Evolutionary conservation across 2,329 filamentous ascomycete species (phyloP).

Genomic region (Metarhizium humberi): DNA sequence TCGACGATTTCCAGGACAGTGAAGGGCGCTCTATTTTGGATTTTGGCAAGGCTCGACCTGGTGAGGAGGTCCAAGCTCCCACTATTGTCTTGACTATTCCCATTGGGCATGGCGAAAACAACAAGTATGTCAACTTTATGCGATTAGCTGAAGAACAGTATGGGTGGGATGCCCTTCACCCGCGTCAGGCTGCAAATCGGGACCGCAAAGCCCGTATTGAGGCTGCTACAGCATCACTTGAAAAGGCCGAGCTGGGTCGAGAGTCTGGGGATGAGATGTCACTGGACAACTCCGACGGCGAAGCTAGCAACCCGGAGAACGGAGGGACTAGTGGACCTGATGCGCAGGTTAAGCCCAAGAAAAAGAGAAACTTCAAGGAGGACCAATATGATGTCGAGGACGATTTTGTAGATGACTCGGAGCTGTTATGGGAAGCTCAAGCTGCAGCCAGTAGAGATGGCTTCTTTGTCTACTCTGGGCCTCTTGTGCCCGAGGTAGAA

Average conservation of each 20-base stretch:
- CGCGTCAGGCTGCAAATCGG: slow-evolving; percentile 78
- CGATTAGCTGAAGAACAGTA: slow-evolving; percentile 89
- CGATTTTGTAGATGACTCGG: slow-evolving; percentile 86
- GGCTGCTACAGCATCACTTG: slow-evolving; percentile 76
- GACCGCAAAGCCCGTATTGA: slow-evolving; percentile 83
- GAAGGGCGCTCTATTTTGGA: slow-evolving; percentile 50
- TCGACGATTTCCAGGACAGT: slow-evolving; percentile 36
- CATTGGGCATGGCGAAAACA: slow-evolving; percentile 63
- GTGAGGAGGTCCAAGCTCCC: slow-evolving; percentile 51
- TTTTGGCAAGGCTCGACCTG: slow-evolving; percentile 49
- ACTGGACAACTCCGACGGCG: slow-evolving; percentile 62
- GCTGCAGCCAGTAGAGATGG: slow-evolving; percentile 90
- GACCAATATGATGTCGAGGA: slow-evolving; percentile 80
- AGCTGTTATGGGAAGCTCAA: slow-evolving; percentile 90
- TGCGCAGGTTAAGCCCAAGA: slow-evolving; percentile 56
- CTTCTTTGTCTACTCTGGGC: slow-evolving; percentile 96
- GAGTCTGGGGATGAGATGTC: slow-evolving; percentile 78
- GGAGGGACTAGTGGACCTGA: slow-evolving; percentile 53
- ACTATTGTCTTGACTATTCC: slow-evolving; percentile 81
- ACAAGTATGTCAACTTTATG: slow-evolving; percentile 92
- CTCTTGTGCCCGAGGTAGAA: slow-evolving; percentile 77
- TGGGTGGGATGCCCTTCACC: slow-evolving; percentile 88
- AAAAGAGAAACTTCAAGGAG: slow-evolving; percentile 71
- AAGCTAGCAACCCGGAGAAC: slow-evolving; percentile 85
- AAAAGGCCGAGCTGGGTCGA: slow-evolving; percentile 59